A percentile compares a stretch with the other conserved stretches of the same genome.
These are phyloP conservation scores for Globisporangium paroecandrum DNA, from an alignment of 352 stramenopile genomes.

Conservation along the genomic window DNA sequence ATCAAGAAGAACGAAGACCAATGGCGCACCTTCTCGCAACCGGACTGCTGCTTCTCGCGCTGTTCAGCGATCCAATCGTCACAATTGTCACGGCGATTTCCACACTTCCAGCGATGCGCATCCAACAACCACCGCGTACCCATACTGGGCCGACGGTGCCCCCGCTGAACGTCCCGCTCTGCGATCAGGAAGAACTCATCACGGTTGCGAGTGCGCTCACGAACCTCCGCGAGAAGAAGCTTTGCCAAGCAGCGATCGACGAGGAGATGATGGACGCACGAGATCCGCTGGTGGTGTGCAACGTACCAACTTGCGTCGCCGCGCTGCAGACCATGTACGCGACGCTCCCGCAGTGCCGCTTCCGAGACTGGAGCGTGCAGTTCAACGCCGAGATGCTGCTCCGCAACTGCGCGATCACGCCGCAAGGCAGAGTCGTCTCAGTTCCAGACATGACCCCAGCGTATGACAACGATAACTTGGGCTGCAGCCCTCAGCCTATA, in stretches of 20 bases:
- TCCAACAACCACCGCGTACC: background rate
- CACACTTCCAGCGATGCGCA: background rate
- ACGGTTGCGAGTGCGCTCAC: constrained; percentile 23
- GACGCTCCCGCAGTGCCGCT: constrained; percentile 51
- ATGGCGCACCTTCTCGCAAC: background rate
- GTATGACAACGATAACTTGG: background rate
- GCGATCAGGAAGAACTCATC: constrained; percentile 39
- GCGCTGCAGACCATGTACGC: constrained; percentile 58
- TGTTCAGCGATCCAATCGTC: background rate
- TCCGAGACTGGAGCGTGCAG: constrained; percentile 46
- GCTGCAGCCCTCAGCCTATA: background rate
- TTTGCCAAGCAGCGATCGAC: constrained; percentile 41
- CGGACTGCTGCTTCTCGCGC: background rate
- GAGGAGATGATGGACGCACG: constrained; percentile 41
- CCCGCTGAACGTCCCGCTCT: constrained; percentile 30
- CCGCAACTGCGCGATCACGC: constrained; percentile 45
- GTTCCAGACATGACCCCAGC: background rate
- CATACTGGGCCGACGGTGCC: background rate
- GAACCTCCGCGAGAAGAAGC: constrained; percentile 42
- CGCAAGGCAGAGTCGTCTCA: background rate
- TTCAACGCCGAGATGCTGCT: constrained; percentile 41
- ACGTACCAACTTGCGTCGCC: constrained; percentile 31
- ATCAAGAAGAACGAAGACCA: background rate
- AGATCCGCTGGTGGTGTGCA: constrained; percentile 36
- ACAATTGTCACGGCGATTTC: background rate